Evolutionary conservation across 176 grass and related monocot genomes (phyloP), one percentile per base, ranked within the genome.

Genomic region (Musa itinerans): DNA sequence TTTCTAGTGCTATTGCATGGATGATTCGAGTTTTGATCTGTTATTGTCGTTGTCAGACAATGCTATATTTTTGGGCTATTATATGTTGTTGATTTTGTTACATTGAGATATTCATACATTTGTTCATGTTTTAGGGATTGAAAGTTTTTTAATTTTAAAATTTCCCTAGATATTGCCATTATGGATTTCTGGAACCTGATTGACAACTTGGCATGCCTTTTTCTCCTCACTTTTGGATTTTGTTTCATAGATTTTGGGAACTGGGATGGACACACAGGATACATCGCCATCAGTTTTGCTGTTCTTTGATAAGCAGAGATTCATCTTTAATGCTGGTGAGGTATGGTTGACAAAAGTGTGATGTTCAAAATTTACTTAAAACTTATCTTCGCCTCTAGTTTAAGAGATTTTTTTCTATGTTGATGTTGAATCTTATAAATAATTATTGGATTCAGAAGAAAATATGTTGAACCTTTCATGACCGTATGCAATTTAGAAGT

Each of bases 181-280:
- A 17, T 58, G 55, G 55, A 17, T 58, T 13, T 15, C 10, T 58
- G 11, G 55, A 58, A 58, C 34, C 34, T 43, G 34, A 43, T 58
- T 2, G 55, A 15, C 55, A 15, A 50, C 11, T 70, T 20, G 17
- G 14, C 12, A 1, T n/a, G 13, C 50, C 5, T 7, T 57, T 56
- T 51, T 50, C 20, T 49, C 15, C 50, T 13, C 6, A 12, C 78
- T 73, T 15, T 72, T 75, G 13, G 0, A 43, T 79, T 69, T 81
- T 86, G 24, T 25, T 75, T 19, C 50, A 57, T 77, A 97, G 94
- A 93, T 97, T 69, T 78, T 97, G 54, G 94, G 94, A 74, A 97
- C 94, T 72, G 94, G 94, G 78, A 97, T 97, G 94, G 94, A 97
- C 71, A 97, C 94, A 73, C 94, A 97, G 56, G 90, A 97, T 75